These are phyloP conservation scores for Taphrina flavorubra DNA, from an alignment of 1,139 yeast species.

Conservation along the genomic window DNA sequence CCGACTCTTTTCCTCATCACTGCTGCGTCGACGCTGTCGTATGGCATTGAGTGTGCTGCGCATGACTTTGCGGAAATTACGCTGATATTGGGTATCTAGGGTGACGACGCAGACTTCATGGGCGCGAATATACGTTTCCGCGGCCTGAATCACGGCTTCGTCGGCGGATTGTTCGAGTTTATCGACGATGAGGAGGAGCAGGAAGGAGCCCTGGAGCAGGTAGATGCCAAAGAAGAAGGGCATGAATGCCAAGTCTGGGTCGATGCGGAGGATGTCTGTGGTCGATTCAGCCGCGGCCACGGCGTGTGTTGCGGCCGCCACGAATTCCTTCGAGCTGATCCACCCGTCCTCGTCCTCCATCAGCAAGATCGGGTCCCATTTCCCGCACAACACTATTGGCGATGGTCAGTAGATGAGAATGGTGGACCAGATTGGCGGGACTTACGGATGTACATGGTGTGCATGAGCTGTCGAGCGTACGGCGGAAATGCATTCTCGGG, in stretches of 20 bases:
- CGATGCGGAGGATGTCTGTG: slow-evolving; percentile 48
- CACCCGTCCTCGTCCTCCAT: slow-evolving; percentile 48
- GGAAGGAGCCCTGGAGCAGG: slow-evolving; percentile 50
- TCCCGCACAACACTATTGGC: slow-evolving; percentile 43
- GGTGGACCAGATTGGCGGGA: no score
- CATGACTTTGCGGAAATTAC: slow-evolving; percentile 50
- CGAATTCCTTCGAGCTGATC: slow-evolving; percentile 48
- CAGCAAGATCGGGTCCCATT: slow-evolving; percentile 48
- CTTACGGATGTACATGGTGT: slow-evolving; percentile 45
- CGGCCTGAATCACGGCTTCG: slow-evolving; percentile 50
- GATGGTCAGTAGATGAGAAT: no score
- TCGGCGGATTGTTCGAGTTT: slow-evolving; percentile 50
- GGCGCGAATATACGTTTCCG: slow-evolving; percentile 51
- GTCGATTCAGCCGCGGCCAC: slow-evolving; percentile 49
- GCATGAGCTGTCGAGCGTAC: slow-evolving; percentile 46
- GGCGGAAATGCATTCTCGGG: slow-evolving; percentile 44
- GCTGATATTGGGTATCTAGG: slow-evolving; percentile 51
- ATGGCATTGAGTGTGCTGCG: slow-evolving; percentile 47
- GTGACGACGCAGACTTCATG: slow-evolving; percentile 52
- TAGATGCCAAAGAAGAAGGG: slow-evolving; percentile 52
- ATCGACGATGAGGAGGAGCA: slow-evolving; percentile 49
- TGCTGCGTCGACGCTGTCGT: slow-evolving; percentile 41
- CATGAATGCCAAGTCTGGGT: slow-evolving; percentile 51
- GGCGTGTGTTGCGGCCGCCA: slow-evolving; percentile 48
- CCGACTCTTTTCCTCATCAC: slow-evolving; percentile 46